phyloP scores from a whole-genome alignment of 2,329 filamentous ascomycete genomes.

The Phialophora expanda region DNA sequence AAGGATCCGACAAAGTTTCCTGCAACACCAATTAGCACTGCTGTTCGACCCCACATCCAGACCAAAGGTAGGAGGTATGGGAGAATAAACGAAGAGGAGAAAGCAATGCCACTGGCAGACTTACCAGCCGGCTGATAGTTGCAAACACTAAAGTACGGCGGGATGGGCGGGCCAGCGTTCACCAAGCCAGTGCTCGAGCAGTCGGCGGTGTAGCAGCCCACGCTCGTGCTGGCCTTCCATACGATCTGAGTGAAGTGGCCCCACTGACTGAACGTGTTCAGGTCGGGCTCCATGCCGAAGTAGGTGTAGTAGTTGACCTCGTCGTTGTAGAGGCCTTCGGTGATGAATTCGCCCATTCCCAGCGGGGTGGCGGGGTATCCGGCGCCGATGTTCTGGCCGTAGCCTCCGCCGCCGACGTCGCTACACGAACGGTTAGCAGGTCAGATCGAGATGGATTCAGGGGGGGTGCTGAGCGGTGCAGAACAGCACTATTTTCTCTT shows the following conservation, averaged over 20 bases:
- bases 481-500: conserved; percentile 63
- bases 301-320: conserved; percentile 65
- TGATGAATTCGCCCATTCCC: conserved; percentile 68
- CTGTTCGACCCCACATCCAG: neutral
- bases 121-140: conserved; percentile 81
- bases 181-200: conserved; percentile 49
- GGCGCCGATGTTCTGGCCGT: conserved; percentile 91
- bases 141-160: conserved; percentile 80
- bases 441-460: neutral
- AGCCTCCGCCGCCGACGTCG: conserved; percentile 64
- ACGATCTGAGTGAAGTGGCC: conserved; percentile 79
- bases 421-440: conserved; percentile 24
- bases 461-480: conserved; percentile 44
- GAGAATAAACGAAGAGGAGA: neutral
- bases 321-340: conserved; percentile 85
- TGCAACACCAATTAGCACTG: neutral
- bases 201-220: conserved; percentile 55
- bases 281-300: conserved; percentile 63
- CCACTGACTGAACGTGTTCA: conserved; percentile 66
- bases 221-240: conserved; percentile 65
- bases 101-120: conserved; percentile 40
- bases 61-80: neutral
- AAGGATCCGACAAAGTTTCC: conserved; percentile 30
- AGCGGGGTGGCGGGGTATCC: conserved; percentile 51
- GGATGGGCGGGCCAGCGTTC: conserved; percentile 48